Evolutionary conservation across 2,329 filamentous ascomycete genomes (phyloP), one percentile per base, ranked within the genome.

Genomic region (Pestalotiopsis fici): DNA sequence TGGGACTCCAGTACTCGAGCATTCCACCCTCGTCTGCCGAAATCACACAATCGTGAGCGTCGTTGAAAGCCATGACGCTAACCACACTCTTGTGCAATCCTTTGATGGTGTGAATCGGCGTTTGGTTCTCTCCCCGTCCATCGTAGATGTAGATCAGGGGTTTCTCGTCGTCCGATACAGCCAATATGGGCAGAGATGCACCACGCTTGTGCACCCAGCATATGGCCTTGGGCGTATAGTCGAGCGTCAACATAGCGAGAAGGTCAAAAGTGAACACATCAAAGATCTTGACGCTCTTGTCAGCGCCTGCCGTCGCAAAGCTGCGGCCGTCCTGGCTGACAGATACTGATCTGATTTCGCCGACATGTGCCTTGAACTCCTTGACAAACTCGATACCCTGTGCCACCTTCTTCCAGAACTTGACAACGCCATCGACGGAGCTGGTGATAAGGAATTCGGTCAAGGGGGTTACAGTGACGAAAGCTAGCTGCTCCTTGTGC

Each of bases 351-450:
- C 86, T 90, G 76, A 98, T 93, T 76, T 97, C 93, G 64, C 93
- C 93, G 67, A 88, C 86, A 80, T 99, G 97, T 7, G 96, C 95
- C 76, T 91, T 91, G 83, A 97, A 99, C 81, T 99, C 95, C 82
- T 99, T 99, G 65, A 98, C 95, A 76, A 99, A 99, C 81, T 99
- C 97, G 67, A 99, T 93, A 0, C 93, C 93, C 39, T 93, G 90
- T 1, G 89, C 91, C 71, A 93, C 88, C 83, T 99, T 99, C 83
- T 99, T 99, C 96, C 96, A 99, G 79, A 99, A 99, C 80, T 99
- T 99, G 73, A 98, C 95, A 0, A 95, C 92, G n/a, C 97, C 97
- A 77, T 99, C 96, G 56, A 93, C 83, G 0, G 96, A 98, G 69
- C 93, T 93, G 1, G 96, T 99, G 70, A 99, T 96, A 47, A 99